phyloP scores from a whole-genome alignment of 2,329 filamentous ascomycete species.

The Paracoccidioides lutzii region DNA sequence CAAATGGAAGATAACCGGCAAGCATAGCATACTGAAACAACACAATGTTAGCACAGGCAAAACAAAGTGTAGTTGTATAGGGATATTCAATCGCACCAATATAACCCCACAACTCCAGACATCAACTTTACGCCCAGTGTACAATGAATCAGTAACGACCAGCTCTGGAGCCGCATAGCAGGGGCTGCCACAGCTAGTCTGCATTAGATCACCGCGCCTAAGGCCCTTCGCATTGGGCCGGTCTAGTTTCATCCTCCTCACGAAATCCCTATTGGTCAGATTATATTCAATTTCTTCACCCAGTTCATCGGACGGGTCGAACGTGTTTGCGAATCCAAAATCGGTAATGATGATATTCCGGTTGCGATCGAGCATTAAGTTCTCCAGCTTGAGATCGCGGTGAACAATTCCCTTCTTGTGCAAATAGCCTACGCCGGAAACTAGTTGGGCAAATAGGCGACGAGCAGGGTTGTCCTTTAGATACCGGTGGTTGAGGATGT shows the following conservation, averaged over 20 bases:
- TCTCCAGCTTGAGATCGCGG: conserved; percentile 91
- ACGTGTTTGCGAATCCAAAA: conserved; percentile 97
- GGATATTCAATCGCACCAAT: conserved; percentile 50
- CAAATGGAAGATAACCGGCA: conserved; percentile 91
- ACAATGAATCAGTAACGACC: conserved; percentile 92
- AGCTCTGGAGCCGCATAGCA: conserved; percentile 96
- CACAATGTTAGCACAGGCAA: conserved; percentile 2
- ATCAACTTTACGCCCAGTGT: conserved; percentile 94
- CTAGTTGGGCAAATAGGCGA: conserved; percentile 82
- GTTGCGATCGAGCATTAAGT: conserved; percentile 85
- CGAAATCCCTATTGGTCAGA: conserved; percentile 72
- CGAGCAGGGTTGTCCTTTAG: conserved; percentile 87
- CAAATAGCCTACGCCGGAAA: conserved; percentile 91
- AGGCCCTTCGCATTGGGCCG: conserved; percentile 60
- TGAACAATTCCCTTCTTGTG: conserved; percentile 99
- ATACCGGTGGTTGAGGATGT: conserved; percentile 93
- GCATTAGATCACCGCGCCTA: conserved; percentile 89
- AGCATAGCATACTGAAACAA: conserved; percentile 85
- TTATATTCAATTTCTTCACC: conserved; percentile 82
- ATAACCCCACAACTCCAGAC: conserved; percentile 99
- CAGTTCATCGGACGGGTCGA: conserved; percentile 77
- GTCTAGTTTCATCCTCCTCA: conserved; percentile 77
- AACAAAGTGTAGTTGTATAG: conserved; percentile 4
- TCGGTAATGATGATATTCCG: conserved; percentile 99
- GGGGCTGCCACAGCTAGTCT: conserved; percentile 94